Evolutionary conservation across 2,329 filamentous ascomycete species (phyloP).

Genomic region (Aspergillus sergii): DNA sequence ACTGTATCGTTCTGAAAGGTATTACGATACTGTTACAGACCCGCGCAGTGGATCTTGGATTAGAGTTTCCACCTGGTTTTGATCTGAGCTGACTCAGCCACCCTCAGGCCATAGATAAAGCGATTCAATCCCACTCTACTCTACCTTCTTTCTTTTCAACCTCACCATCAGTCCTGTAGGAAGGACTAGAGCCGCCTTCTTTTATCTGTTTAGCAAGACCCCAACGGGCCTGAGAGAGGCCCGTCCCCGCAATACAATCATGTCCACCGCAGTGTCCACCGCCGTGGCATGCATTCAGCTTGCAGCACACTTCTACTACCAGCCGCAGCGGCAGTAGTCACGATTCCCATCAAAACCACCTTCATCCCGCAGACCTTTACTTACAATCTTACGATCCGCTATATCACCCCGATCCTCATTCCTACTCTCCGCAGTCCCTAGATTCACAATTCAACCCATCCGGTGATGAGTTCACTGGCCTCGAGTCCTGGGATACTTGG

Average conservation of each 20-base stretch:
- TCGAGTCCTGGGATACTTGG: constrained; percentile 10
- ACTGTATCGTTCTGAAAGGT: background rate
- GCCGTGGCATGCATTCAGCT: background rate
- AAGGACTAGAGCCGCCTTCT: background rate
- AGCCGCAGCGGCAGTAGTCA: constrained; percentile 2
- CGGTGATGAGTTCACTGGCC: constrained; percentile 10
- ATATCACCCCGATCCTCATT: background rate
- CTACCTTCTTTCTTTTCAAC: background rate
- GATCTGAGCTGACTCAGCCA: background rate
- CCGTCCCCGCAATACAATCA: constrained; percentile 12
- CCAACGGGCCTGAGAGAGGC: constrained; percentile 11
- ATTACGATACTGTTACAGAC: background rate
- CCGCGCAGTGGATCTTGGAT: background rate
- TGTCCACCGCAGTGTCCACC: constrained; percentile 8
- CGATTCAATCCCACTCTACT: background rate
- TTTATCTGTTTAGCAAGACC: background rate
- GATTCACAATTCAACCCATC: constrained; percentile 10
- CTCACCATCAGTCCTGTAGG: background rate
- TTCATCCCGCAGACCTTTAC: background rate
- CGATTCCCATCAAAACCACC: constrained; percentile 1
- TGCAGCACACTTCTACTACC: constrained; percentile 1
- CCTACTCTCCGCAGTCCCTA: background rate
- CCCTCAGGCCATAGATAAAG: background rate
- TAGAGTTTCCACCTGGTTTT: background rate
- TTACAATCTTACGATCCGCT: background rate